phyloP scores from a whole-genome alignment of 2,329 filamentous ascomycete species.

The Aspergillus luchuensis region DNA sequence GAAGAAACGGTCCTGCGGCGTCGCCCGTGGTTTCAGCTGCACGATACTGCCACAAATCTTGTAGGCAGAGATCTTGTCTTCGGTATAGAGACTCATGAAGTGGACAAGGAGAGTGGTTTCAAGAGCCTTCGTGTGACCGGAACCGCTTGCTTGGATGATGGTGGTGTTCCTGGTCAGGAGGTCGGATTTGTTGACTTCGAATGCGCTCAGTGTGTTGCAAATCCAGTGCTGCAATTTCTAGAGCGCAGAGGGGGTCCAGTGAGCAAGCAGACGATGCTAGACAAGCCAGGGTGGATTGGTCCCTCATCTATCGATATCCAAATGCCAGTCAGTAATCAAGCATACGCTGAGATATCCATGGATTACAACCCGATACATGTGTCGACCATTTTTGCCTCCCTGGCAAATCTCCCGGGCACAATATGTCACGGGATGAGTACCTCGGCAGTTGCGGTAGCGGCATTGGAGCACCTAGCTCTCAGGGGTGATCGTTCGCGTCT shows the following conservation, averaged over 20 bases:
- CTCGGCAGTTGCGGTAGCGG: conserved; percentile 89
- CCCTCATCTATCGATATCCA: conserved; percentile 65
- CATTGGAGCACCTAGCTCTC: conserved; percentile 91
- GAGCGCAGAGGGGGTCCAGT: conserved; percentile 14
- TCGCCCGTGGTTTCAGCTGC: conserved; percentile 17
- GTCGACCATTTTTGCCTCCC: conserved; percentile 89
- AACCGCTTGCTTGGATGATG: neutral
- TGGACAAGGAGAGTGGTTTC: neutral
- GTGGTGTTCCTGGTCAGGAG: neutral
- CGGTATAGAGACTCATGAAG: conserved; percentile 12
- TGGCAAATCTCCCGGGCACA: conserved; percentile 88
- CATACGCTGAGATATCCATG: conserved; percentile 89
- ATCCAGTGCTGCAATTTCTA: conserved; percentile 22
- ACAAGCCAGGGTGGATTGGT: conserved; percentile 13
- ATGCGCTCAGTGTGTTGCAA: conserved; percentile 13
- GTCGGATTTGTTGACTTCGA: conserved; percentile 14
- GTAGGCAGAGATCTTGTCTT: conserved; percentile 16
- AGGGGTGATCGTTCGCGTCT: conserved; percentile 87
- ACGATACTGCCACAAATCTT: conserved; percentile 5
- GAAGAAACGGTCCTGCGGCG: conserved; percentile 17
- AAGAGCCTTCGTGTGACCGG: conserved; percentile 15
- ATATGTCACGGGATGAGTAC: conserved; percentile 99
- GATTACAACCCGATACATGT: conserved; percentile 99
- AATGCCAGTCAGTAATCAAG: conserved; percentile 90
- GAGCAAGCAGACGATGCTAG: conserved; percentile 4